A percentile compares a stretch with the other conserved stretches of the same genome.
Conservation (phyloP, 192 early-diverging fungal species). For the Backusella psychrophila region DNA sequence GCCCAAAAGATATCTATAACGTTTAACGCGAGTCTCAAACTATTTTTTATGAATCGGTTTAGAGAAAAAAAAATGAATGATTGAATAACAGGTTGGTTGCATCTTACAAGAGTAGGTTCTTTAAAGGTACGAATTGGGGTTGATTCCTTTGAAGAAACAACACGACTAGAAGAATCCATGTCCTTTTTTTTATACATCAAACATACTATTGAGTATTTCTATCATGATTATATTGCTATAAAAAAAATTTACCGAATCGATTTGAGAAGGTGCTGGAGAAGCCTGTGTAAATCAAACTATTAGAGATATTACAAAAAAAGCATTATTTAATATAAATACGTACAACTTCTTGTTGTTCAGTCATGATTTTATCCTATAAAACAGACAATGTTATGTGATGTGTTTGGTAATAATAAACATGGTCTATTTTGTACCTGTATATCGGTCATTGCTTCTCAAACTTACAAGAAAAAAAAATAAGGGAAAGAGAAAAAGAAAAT, state of each 20-base stretch:
- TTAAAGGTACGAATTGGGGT: constrained; percentile 1
- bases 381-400: neutral
- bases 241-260: neutral
- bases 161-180: neutral
- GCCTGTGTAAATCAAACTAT: neutral
- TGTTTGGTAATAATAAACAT: neutral
- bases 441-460: neutral
- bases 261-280: neutral
- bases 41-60: constrained; percentile 13
- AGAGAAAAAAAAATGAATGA: neutral
- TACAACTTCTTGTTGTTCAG: neutral
- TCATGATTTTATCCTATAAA: neutral
- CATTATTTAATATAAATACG: neutral
- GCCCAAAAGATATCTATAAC: constrained; percentile 68
- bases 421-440: neutral
- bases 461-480: neutral
- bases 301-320: neutral
- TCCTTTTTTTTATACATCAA: neutral
- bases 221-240: neutral
- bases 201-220: neutral
- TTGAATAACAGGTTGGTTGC: neutral
- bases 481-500: neutral
- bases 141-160: constrained; percentile 11
- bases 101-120: constrained; percentile 7
- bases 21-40: constrained; percentile 57